phyloP scores from a whole-genome alignment of 352 stramenopile species.

The Blastocystis sp. region DNA sequence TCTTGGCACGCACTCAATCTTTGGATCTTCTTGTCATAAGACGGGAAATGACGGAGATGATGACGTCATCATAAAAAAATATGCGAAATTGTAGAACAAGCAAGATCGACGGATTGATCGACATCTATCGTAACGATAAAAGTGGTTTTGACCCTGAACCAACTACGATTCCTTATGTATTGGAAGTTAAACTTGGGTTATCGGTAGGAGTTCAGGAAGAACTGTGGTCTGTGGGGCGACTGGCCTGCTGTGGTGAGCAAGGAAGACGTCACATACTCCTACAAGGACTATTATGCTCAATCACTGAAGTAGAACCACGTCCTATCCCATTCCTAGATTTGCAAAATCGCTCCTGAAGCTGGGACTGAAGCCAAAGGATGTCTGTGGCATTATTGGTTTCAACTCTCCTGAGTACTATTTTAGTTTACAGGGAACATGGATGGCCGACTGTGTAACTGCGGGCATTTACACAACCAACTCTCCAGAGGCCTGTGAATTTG shows the following conservation, averaged over 20 bases:
- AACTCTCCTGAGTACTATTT: conserved; percentile 80
- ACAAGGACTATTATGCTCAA: conserved; percentile 72
- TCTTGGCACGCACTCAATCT: conserved; percentile 5
- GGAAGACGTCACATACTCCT: conserved; percentile 63
- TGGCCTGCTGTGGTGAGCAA: conserved; percentile 51
- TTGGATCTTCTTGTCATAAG: not conserved
- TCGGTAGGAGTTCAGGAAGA: conserved; percentile 29
- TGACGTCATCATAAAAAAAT: not conserved
- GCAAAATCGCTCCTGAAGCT: conserved; percentile 73
- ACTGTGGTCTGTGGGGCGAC: conserved; percentile 16
- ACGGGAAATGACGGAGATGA: not conserved
- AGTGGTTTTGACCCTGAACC: conserved; percentile 52
- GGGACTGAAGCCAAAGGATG: conserved; percentile 71
- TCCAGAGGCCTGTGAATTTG: conserved; percentile 72
- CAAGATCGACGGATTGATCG: conserved; percentile 34
- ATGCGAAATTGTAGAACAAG: conserved; percentile 38
- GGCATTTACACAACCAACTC: conserved; percentile 79
- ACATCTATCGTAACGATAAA: conserved; percentile 13
- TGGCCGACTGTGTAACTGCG: conserved; percentile 72
- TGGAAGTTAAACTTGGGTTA: not conserved
- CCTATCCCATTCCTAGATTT: not conserved
- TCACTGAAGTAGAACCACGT: conserved; percentile 65
- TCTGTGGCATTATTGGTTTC: conserved; percentile 75
- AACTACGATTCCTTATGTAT: conserved; percentile 38
- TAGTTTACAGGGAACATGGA: conserved; percentile 73